Conservation (phyloP, 306 rosid genomes). For the Begonia loranthoides region DNA sequence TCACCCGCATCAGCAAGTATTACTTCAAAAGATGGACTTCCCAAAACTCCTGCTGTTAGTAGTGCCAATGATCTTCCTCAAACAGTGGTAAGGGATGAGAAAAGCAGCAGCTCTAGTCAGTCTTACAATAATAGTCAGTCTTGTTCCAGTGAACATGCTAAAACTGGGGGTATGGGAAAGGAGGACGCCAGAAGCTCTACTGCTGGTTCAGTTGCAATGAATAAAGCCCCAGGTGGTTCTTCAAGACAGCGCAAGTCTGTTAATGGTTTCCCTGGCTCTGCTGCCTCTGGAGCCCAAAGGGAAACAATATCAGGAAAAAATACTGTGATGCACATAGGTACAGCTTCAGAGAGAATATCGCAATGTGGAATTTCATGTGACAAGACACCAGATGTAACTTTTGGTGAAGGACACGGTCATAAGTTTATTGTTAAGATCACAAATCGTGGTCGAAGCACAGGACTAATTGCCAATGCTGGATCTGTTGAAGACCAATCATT, state of each 20-base stretch:
- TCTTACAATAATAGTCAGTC: slow-evolving; percentile 84
- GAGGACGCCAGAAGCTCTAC: slow-evolving; percentile 87
- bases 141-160: slow-evolving; percentile 66
- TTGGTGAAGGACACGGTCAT: slow-evolving; percentile 37
- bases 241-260: slow-evolving; percentile 57
- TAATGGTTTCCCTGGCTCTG: slow-evolving; percentile 52
- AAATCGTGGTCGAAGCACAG: slow-evolving; percentile 44
- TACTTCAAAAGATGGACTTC: slow-evolving; percentile 43
- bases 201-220: slow-evolving; percentile 43
- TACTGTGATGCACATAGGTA: slow-evolving; percentile 17
- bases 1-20: slow-evolving; percentile 22
- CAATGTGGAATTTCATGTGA: slow-evolving; percentile 32
- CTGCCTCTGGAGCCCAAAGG: slow-evolving; percentile 36
- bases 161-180: slow-evolving; percentile 39
- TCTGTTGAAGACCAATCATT: slow-evolving; percentile 46
- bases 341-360: slow-evolving; percentile 37
- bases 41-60: slow-evolving; percentile 27
- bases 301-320: slow-evolving; percentile 33
- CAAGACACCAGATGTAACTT: slow-evolving; percentile 39
- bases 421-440: slow-evolving; percentile 58
- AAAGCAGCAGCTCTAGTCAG: slow-evolving; percentile 84
- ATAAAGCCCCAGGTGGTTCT: slow-evolving; percentile 31
- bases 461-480: slow-evolving; percentile 50
- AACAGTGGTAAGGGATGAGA: slow-evolving; percentile 59
- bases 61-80: slow-evolving; percentile 40